Conservation (phyloP, 495 filamentous ascomycete species). For the Podospora australis region DNA sequence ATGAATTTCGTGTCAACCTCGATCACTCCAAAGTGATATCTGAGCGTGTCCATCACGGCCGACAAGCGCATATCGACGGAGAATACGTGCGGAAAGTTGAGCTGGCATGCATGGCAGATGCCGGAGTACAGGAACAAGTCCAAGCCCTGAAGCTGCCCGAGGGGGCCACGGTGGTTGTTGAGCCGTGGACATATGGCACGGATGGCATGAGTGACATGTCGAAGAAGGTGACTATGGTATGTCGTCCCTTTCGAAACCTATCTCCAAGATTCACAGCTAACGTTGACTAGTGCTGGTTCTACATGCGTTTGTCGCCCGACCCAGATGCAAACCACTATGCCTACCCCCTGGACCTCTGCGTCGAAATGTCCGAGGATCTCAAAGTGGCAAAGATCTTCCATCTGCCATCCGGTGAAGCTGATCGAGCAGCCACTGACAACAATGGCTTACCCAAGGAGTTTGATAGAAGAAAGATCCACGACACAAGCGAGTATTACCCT, state of each 20-base stretch:
- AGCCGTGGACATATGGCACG: no score
- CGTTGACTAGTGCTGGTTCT: slow-evolving; percentile 64
- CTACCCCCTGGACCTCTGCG: slow-evolving; percentile 65
- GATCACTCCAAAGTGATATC: slow-evolving; percentile 32
- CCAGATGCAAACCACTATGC: slow-evolving; percentile 70
- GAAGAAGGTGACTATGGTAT: no score
- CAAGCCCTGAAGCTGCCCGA: no score
- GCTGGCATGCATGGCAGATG: slow-evolving; percentile 45
- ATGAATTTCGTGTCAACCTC: slow-evolving; percentile 49
- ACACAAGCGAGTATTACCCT: no score
- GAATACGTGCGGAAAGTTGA: slow-evolving; percentile 53
- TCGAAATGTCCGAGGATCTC: slow-evolving; percentile 58
- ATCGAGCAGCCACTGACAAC: slow-evolving; percentile 31
- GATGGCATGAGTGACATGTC: slow-evolving; percentile 14
- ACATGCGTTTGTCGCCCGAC: slow-evolving; percentile 51
- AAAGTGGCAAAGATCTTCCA: slow-evolving; percentile 54
- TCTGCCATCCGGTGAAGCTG: slow-evolving; percentile 44
- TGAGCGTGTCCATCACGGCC: slow-evolving; percentile 2
- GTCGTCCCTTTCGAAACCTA: no score
- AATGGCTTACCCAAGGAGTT: no score
- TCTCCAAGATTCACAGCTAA: no score
- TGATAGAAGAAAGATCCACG: no score
- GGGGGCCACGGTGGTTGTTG: no score
- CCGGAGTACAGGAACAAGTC: no score
- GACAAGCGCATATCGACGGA: slow-evolving; percentile 48